These are phyloP conservation scores for Aspergillus haitiensis DNA, from an alignment of 495 filamentous ascomycete genomes.

Conservation along the genomic window DNA sequence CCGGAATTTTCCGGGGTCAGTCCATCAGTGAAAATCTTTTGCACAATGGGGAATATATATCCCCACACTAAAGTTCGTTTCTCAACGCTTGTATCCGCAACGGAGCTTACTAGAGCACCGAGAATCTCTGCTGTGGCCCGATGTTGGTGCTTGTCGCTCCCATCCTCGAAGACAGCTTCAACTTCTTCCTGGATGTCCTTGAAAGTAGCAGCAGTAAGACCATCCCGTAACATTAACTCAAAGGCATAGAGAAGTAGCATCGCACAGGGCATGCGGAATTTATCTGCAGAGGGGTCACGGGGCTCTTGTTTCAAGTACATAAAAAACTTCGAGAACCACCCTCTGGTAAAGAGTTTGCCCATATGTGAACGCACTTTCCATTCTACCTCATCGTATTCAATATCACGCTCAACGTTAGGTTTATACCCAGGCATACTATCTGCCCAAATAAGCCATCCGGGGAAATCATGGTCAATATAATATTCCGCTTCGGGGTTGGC, in stretches of 20 bases:
- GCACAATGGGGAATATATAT: constrained; percentile 85
- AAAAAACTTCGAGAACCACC: constrained; percentile 89
- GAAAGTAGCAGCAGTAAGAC: constrained; percentile 71
- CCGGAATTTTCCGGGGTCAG: constrained; percentile 89
- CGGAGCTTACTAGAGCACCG: constrained; percentile 74
- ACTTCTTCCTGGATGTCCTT: constrained; percentile 84
- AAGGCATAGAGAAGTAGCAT: constrained; percentile 86
- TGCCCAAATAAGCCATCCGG: constrained; percentile 96
- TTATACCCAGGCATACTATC: constrained; percentile 77
- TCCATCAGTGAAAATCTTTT: constrained; percentile 81
- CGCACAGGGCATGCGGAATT: constrained; percentile 84
- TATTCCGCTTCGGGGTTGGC: constrained; percentile 78
- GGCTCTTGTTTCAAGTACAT: constrained; percentile 96
- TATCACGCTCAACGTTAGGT: constrained; percentile 64
- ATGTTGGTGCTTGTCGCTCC: constrained; percentile 96
- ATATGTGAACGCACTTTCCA: constrained; percentile 74
- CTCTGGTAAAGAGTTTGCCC: constrained; percentile 70
- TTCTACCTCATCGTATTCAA: constrained; percentile 84
- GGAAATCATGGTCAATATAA: constrained; percentile 87
- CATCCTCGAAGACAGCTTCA: constrained; percentile 76
- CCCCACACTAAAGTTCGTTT: constrained; percentile 76
- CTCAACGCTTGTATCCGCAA: constrained; percentile 66
- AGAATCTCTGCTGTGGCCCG: constrained; percentile 94
- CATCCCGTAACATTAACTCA: constrained; percentile 73
- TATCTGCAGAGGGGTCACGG: constrained; percentile 75